Evolutionary conservation across 202 grass and related monocot genomes (phyloP).

Genomic region (Hordeum pubiflorum): DNA sequence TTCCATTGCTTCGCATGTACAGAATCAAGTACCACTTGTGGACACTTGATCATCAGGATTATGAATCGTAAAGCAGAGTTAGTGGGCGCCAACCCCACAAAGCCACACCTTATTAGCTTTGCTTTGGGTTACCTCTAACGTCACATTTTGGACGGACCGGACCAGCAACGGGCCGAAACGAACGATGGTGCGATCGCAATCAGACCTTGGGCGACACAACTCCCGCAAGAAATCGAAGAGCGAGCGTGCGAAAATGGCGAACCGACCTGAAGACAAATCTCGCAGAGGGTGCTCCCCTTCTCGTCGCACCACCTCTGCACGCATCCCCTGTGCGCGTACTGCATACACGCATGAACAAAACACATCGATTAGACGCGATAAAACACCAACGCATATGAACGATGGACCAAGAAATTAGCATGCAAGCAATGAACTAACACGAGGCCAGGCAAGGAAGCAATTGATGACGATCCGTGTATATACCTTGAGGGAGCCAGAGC

Average conservation of each 20-base stretch:
- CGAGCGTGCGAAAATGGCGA: not conserved
- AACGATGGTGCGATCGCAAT: not conserved
- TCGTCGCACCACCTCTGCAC: slow-evolving; percentile 98
- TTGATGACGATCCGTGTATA: not conserved
- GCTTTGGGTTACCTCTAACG: not conserved
- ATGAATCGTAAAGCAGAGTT: not conserved
- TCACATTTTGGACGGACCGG: not conserved
- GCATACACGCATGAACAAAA: not conserved
- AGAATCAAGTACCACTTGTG: slow-evolving; percentile 17
- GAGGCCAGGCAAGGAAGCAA: not conserved
- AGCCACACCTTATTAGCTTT: not conserved
- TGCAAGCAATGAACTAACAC: not conserved
- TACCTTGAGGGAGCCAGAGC: slow-evolving; percentile 88
- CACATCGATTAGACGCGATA: no score
- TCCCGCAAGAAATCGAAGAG: not conserved
- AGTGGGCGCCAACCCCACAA: not conserved
- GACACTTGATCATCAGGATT: slow-evolving; percentile 1
- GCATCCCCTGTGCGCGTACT: slow-evolving; percentile 84
- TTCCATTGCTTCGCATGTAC: slow-evolving; percentile 10
- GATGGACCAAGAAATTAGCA: not conserved
- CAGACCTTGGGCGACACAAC: no score
- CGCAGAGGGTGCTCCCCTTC: slow-evolving; percentile 78
- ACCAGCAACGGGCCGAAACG: not conserved
- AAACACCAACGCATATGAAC: not conserved
- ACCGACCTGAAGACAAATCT: slow-evolving; percentile 87